Conservation (phyloP, 202 grass and related monocot species). For the Carex sylvatica region DNA sequence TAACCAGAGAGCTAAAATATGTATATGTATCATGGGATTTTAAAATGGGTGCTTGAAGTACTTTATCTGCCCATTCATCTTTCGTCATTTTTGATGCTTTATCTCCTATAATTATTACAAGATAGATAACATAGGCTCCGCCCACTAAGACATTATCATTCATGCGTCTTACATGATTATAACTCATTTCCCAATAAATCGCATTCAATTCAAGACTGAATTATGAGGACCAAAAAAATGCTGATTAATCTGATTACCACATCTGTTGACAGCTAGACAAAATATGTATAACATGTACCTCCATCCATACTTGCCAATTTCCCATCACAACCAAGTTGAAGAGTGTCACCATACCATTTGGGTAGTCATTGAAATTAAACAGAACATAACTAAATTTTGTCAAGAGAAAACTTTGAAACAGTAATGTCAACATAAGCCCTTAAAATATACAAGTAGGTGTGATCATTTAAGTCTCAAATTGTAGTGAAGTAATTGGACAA, state of each 20-base stretch:
- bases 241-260: neutral
- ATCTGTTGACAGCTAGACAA: neutral
- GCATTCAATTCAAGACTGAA: neutral
- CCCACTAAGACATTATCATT: neutral
- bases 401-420: slow-evolving; percentile 33
- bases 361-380: slow-evolving; percentile 99
- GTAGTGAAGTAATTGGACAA: slow-evolving; percentile 1
- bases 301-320: slow-evolving; percentile 96
- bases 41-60: slow-evolving; percentile 2
- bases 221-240: neutral
- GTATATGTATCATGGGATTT: neutral
- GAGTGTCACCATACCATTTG: slow-evolving; percentile 95
- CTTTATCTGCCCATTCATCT: neutral
- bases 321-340: slow-evolving; percentile 97
- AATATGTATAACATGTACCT: slow-evolving; percentile 49
- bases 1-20: neutral
- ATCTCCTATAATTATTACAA: neutral
- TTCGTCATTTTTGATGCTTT: neutral
- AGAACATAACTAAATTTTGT: slow-evolving; percentile 79
- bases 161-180: neutral
- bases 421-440: slow-evolving; percentile 9
- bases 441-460: slow-evolving; percentile 11
- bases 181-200: neutral
- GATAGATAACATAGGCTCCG: neutral
- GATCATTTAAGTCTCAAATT: neutral